Evolutionary conservation across 169 alveolate genomes (phyloP), one percentile per base, ranked within the genome.

Genomic region (Plasmodium chabaudi): DNA sequence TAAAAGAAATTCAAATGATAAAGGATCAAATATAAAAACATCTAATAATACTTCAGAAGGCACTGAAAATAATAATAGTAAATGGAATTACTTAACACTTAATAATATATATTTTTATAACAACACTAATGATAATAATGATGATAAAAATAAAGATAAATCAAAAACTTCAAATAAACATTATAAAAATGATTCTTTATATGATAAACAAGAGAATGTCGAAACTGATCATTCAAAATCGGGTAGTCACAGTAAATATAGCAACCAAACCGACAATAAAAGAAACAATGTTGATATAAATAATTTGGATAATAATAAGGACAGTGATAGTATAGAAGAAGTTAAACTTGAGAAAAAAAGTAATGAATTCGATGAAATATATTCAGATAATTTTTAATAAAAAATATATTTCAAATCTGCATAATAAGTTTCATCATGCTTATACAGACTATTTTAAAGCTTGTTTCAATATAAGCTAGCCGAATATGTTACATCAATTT

Each of bases 91-190:
- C 23, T 44, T 63, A 63, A 46, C 88, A 0, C 34, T 75, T 25
- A 75, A 25, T 53, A 55, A 75, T 42, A 63, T 75, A 34, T 75
- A 75, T 63, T 75, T 75, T 47, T 61, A 75, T 53, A 63, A 68
- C 55, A 75, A 47, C 25, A 47, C 64, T 19, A 56, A 61, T 47
- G 75, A 75, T 75, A 61, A 75, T 68, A 60, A 60, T 75, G 88
- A 75, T 21, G 60, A 71, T 71, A 23, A 7, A 12, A 51, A 71
- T 27, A 53, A 46, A 1, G 69, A 34, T 34, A 27, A 27, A 27
- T 27, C 5, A 27, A 27, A 27, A 27, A 27, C 39, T 27, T 27
- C 39, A 1, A 27, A 27, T 27, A 34, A 34, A 34, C 5, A 3
- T 34, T 34, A 34, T 34, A 34, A 34, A 34, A 34, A 5, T 1